These are phyloP conservation scores for Dichotomocladium elegans DNA, from an alignment of 371 early-diverging fungal species.

Conservation along the genomic window DNA sequence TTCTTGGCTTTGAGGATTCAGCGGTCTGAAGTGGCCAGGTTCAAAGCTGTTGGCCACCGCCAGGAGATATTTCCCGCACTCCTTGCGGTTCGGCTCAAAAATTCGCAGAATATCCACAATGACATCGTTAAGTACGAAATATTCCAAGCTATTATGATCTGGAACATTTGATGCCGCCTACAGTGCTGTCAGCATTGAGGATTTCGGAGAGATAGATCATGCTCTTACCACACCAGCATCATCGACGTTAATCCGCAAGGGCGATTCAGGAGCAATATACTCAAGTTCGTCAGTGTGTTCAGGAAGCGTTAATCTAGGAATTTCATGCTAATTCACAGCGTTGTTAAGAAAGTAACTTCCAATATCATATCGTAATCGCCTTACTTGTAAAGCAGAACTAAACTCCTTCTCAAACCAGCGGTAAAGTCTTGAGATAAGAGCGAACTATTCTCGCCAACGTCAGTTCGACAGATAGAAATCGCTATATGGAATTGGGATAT, in stretches of 20 bases:
- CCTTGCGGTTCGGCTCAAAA: slow-evolving; percentile 79
- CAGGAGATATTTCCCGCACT: slow-evolving; percentile 69
- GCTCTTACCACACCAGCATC: slow-evolving; percentile 24
- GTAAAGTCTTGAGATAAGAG: slow-evolving; percentile 56
- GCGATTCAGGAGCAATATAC: slow-evolving; percentile 26
- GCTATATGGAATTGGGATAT: too few relatives aligned
- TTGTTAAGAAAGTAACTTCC: not conserved
- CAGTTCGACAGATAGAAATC: too few relatives aligned
- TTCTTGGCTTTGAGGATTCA: slow-evolving; percentile 3
- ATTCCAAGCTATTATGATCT: slow-evolving; percentile 54
- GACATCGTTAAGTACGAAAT: slow-evolving; percentile 78
- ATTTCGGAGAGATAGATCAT: not conserved
- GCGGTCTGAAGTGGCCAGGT: slow-evolving; percentile 43
- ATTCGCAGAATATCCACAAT: slow-evolving; percentile 73
- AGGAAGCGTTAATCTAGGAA: slow-evolving; percentile 51
- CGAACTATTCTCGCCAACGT: slow-evolving; percentile 14
- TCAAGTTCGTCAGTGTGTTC: slow-evolving; percentile 17
- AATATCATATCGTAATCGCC: not conserved
- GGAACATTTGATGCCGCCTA: slow-evolving; percentile 36
- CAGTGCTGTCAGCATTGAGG: not conserved
- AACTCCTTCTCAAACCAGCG: slow-evolving; percentile 55
- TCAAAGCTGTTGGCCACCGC: slow-evolving; percentile 56
- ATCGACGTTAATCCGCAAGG: slow-evolving; percentile 46
- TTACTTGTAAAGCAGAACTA: slow-evolving; percentile 45
- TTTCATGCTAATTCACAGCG: slow-evolving; percentile 47